phyloP scores from a whole-genome alignment of 1,139 yeast genomes.

The Tardiomyces digboiensis region DNA sequence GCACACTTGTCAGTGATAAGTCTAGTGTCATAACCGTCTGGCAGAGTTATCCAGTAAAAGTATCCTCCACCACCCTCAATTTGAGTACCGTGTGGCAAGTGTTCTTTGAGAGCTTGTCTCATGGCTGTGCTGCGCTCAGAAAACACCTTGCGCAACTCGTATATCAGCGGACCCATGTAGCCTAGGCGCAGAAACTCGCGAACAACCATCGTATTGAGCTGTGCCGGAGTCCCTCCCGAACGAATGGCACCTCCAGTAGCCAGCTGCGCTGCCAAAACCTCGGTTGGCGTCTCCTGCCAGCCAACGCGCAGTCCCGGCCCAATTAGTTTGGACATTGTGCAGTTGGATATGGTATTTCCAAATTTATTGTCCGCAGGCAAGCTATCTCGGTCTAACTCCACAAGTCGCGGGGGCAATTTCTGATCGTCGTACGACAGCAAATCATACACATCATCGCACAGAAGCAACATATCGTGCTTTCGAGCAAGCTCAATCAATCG shows the following conservation, averaged over 20 bases:
- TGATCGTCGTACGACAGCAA: conserved; percentile 41
- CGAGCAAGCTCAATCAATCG: conserved; percentile 62
- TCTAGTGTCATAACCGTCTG: conserved; percentile 37
- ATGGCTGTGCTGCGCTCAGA: conserved; percentile 40
- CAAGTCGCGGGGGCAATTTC: conserved; percentile 36
- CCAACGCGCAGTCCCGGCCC: conserved; percentile 91
- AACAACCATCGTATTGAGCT: conserved; percentile 61
- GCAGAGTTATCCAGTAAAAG: conserved; percentile 72
- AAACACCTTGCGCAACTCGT: conserved; percentile 36
- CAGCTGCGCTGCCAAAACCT: conserved; percentile 48
- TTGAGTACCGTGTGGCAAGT: conserved; percentile 46
- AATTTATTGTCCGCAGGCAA: conserved; percentile 26
- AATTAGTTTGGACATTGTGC: conserved; percentile 69
- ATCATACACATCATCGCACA: conserved; percentile 86
- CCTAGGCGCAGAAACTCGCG: conserved; percentile 52
- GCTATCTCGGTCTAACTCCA: conserved; percentile 44
- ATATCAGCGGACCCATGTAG: conserved; percentile 40
- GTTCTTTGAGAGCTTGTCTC: conserved; percentile 31
- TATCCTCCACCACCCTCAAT: conserved; percentile 75
- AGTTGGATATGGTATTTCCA: conserved; percentile 74
- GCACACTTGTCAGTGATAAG: conserved; percentile 36
- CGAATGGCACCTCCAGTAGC: conserved; percentile 74
- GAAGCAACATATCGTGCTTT: conserved; percentile 60
- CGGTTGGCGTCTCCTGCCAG: conserved; percentile 71
- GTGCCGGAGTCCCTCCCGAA: conserved; percentile 88